Evolutionary conservation across 176 grass and related monocot genomes (phyloP), one percentile per base, ranked within the genome.

Genomic region (Panicum miliaceum): DNA sequence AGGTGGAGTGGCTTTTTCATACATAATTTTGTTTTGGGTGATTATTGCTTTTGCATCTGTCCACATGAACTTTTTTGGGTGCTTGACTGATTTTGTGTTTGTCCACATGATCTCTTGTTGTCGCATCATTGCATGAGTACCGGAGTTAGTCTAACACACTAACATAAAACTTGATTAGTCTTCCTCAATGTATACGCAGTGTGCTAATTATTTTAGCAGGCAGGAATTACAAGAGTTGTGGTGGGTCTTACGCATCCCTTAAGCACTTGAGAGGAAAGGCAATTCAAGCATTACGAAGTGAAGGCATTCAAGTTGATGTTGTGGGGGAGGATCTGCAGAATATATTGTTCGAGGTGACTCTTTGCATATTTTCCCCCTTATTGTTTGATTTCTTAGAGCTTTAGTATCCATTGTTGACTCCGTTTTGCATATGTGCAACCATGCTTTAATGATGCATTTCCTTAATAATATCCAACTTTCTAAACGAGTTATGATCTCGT

Each of bases 201-300:
- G 73, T 20, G 41, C 83, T 89, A 73, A 90, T 67, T 5, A 52
- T 84, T 94, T 52, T 65, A 87, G 90, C 90, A 98, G 96, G 87
- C 91, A 95, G 96, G 96, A 89, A 89, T 98, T 35, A 88, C 87
- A 81, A 92, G 92, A 81, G 95, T 91, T 60, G 90, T 98, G 23
- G 76, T 98, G 20, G 95, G 95, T 68, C 86, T 98, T 67, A 90
- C 92, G 71, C 89, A 98, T 69, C 92, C 95, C 38, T 83, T 98
- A 79, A 86, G 62, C 95, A 98, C 77, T 71, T 98, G 84, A 77
- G 92, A 84, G 95, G 92, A 20, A 98, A 98, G 73, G 90, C 92
- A 18, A 95, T 95, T 62, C 89, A 93, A 78, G 84, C 82, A 64
- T 61, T 98, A 59, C 90, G 87, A 93, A 95, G 82, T n/a, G 84